Evolutionary conservation across 805 yeast species (phyloP).

Genomic region (Saturnispora besseyi): DNA sequence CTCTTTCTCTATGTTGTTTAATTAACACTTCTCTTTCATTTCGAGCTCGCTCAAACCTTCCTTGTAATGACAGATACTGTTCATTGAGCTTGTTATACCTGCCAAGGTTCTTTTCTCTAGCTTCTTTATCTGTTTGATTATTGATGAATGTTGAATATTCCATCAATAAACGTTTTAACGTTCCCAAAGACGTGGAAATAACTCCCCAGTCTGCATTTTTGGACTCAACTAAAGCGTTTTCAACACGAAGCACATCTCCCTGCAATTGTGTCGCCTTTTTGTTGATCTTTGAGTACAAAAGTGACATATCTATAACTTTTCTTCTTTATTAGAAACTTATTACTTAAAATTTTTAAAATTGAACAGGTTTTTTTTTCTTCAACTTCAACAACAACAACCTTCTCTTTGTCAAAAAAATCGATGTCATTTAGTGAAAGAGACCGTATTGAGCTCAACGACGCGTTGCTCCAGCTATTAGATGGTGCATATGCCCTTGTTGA

Average conservation of each 20-base stretch:
- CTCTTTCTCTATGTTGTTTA: background rate
- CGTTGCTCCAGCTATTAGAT: conserved; percentile 12
- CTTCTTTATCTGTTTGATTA: background rate
- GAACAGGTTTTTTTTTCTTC: background rate
- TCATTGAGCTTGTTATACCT: background rate
- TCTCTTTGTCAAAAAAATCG: background rate
- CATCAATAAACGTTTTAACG: background rate
- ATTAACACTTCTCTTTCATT: background rate
- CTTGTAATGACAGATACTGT: background rate
- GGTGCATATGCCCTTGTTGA: conserved; percentile 22
- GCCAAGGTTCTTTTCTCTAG: background rate
- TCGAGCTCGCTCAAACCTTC: background rate
- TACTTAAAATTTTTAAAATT: background rate
- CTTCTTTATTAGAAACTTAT: background rate
- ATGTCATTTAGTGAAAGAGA: background rate
- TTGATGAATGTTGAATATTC: background rate
- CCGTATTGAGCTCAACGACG: background rate
- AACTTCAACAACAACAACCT: background rate
- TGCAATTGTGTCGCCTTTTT: background rate
- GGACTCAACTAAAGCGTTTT: background rate
- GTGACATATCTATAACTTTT: background rate
- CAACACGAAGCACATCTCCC: background rate
- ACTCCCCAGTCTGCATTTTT: background rate
- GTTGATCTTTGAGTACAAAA: background rate
- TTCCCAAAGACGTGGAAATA: background rate